Percentiles rank a stretch among this genome's conserved stretches.
Evolutionary conservation across 805 yeast genomes (phyloP).

Genomic region (Yamadazyma insecticola): DNA sequence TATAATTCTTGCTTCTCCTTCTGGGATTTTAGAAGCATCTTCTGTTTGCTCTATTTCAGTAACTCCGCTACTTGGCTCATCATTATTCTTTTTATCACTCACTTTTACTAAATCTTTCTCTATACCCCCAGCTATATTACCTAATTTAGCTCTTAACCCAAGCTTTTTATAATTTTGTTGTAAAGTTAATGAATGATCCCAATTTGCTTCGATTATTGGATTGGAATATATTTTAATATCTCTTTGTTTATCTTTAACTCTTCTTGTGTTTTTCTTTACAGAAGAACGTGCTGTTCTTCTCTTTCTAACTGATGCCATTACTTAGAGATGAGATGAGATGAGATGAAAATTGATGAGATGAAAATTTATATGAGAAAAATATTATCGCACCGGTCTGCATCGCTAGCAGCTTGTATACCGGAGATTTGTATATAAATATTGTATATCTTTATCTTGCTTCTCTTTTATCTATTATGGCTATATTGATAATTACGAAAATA

Average conservation of each 20-base stretch:
- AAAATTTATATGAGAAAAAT: neutral
- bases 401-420: no score
- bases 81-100: constrained; percentile 30
- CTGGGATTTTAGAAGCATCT: constrained; percentile 60
- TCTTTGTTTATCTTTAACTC: constrained; percentile 65
- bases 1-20: constrained; percentile 73
- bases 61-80: constrained; percentile 22
- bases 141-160: constrained; percentile 69
- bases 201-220: constrained; percentile 80
- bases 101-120: constrained; percentile 51
- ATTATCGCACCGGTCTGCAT: no score
- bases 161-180: constrained; percentile 81
- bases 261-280: constrained; percentile 64
- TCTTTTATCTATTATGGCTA: no score
- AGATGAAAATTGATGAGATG: constrained; percentile 3
- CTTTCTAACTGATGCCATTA: constrained; percentile 73
- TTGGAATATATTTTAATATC: constrained; percentile 63
- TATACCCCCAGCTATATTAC: constrained; percentile 73
- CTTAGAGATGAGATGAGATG: constrained; percentile 5
- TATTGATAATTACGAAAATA: no score
- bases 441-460: no score
- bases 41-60: constrained; percentile 40
- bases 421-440: no score
- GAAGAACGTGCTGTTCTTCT: constrained; percentile 78
- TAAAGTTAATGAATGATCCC: constrained; percentile 82